Evolutionary conservation across 2,329 filamentous ascomycete genomes (phyloP), one percentile per base, ranked within the genome.

Genomic region (Botrytis cinerea): DNA sequence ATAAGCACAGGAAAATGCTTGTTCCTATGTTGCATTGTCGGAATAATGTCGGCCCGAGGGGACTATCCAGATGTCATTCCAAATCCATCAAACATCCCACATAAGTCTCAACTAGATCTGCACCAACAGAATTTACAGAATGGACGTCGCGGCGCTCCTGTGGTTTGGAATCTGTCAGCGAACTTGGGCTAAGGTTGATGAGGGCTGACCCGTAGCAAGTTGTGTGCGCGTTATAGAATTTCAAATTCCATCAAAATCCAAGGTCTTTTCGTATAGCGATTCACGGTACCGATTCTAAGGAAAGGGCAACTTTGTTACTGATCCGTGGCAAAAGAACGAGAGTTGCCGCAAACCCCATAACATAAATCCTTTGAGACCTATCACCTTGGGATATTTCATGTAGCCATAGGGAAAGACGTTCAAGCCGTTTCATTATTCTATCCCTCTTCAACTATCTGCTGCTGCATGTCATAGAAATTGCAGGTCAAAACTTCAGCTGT

Each of bases 21-120:
- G 48, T 5, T 38, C 38, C 7, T 8, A 9, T 9, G 38, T 38
- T 38, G 7, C 7, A 38, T 38, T 38, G 1, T 43, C 66, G 66
- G 66, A 32, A 16, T 25, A 69, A 57, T 6, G 1, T 45, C 66
- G 66, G 63, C n/a, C 51, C 51, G 51, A 57, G n/a, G n/a, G 2
- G 6, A 46, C 8, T n/a, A 1, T 28, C 14, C 14, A n/a, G 14
- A 18, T 54, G n/a, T 54, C 51, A 54, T 54, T 28, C 6, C 28
- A 16, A 5, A 4, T 0, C 35, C 18, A 7, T 1, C 9, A n/a
- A 35, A 28, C 14, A 14, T 14, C 12, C n/a, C 1, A 54, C 7
- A 20, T 28, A 22, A 28, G 28, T 28, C 25, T 54, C 25, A 40
- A 54, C 16, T n/a, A 25, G 38, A 40, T 67, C 25, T 12, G 46